phyloP scores from a whole-genome alignment of 192 early-diverging fungal genomes.

The Gamsiella multidivaricata region DNA sequence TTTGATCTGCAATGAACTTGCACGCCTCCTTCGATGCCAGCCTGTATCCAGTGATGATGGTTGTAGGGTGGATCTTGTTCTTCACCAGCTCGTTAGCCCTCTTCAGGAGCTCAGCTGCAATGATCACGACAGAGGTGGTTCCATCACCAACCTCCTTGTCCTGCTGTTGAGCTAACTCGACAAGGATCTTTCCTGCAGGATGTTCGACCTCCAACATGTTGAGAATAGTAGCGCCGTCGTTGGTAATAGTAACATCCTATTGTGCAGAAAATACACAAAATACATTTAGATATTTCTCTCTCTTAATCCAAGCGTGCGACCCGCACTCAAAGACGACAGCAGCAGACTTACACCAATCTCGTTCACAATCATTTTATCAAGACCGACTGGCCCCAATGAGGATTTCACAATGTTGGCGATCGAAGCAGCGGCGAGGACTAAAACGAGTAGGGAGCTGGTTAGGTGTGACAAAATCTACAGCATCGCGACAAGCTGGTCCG shows the following conservation, averaged over 20 bases:
- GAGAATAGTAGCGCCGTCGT: slow-evolving; percentile 99
- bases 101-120: slow-evolving; percentile 95
- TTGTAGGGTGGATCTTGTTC: slow-evolving; percentile 99
- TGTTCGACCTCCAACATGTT: slow-evolving; percentile 98
- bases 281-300: no score
- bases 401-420: slow-evolving; percentile 99
- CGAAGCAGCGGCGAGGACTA: slow-evolving; percentile 94
- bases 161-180: slow-evolving; percentile 99
- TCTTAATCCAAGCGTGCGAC: no score
- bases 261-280: no score
- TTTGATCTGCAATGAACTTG: slow-evolving; percentile 96
- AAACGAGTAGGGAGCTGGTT: background rate
- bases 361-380: slow-evolving; percentile 99
- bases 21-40: slow-evolving; percentile 97
- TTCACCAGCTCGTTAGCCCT: slow-evolving; percentile 98
- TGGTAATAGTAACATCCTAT: slow-evolving; percentile 98
- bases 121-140: slow-evolving; percentile 98
- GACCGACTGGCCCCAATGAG: slow-evolving; percentile 98
- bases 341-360: slow-evolving; percentile 94
- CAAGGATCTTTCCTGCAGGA: slow-evolving; percentile 95
- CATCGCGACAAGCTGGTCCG: background rate
- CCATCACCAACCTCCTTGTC: slow-evolving; percentile 99
- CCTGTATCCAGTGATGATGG: slow-evolving; percentile 98
- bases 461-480: no score
- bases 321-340: no score